phyloP scores from a whole-genome alignment of 768 basidiomycete genomes.

The Cubamyces sp. region DNA sequence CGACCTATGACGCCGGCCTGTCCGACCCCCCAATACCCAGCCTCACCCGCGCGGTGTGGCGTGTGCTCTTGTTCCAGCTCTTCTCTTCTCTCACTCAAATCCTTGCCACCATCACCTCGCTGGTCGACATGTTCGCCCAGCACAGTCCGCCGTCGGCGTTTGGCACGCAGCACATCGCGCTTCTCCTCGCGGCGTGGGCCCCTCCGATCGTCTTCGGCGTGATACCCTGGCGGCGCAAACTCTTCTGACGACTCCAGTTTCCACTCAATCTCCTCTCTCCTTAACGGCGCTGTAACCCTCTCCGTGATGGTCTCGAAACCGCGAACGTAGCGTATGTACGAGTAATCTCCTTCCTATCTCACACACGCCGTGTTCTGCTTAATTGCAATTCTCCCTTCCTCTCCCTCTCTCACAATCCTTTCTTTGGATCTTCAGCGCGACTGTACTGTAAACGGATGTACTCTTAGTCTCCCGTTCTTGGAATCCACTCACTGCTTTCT shows the following conservation, averaged over 20 bases:
- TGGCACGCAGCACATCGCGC: slow-evolving; percentile 67
- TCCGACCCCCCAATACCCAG: slow-evolving; percentile 22
- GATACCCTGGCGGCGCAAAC: slow-evolving; percentile 21
- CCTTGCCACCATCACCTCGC: slow-evolving; percentile 46
- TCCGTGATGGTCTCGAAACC: neutral
- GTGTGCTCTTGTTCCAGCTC: slow-evolving; percentile 61
- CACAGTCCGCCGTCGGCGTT: slow-evolving; percentile 60
- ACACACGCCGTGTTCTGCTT: slow-evolving; percentile 24
- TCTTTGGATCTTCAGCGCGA: neutral
- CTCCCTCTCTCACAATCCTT: slow-evolving; percentile 2
- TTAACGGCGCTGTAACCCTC: neutral
- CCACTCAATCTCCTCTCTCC: neutral
- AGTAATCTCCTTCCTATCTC: slow-evolving; percentile 24
- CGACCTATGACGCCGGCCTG: slow-evolving; percentile 24
- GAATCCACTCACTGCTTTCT: slow-evolving; percentile 2
- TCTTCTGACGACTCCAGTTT: slow-evolving; percentile 8
- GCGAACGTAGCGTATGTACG: slow-evolving; percentile 17
- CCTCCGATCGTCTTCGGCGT: slow-evolving; percentile 59
- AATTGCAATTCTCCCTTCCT: neutral
- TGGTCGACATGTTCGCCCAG: slow-evolving; percentile 51
- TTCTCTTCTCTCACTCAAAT: slow-evolving; percentile 34
- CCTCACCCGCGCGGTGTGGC: slow-evolving; percentile 42
- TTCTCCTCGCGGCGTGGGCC: slow-evolving; percentile 63
- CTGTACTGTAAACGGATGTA: slow-evolving; percentile 21
- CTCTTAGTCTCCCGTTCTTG: slow-evolving; percentile 1